These are phyloP conservation scores for Candida chilensis DNA, from an alignment of 805 yeast genomes.

Conservation along the genomic window DNA sequence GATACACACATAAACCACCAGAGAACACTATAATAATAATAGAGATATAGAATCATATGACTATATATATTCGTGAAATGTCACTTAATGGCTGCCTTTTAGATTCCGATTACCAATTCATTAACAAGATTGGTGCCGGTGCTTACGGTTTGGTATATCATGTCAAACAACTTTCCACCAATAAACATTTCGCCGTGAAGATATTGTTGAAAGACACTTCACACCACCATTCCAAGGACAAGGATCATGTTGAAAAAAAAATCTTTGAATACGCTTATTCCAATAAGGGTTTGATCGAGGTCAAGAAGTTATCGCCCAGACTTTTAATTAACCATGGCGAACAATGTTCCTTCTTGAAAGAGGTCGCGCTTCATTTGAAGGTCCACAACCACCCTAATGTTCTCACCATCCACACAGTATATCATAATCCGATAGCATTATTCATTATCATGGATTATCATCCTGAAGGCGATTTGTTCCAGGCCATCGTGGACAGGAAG, in stretches of 20 bases:
- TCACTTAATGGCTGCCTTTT: no score
- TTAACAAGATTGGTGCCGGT: slow-evolving; percentile 66
- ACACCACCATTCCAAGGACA: no score
- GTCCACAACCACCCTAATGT: slow-evolving; percentile 78
- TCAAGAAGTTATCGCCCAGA: no score
- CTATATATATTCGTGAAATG: no score
- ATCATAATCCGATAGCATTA: slow-evolving; percentile 47
- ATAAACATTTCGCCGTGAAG: slow-evolving; percentile 59
- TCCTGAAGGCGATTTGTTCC: slow-evolving; percentile 79
- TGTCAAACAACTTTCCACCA: slow-evolving; percentile 45
- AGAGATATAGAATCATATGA: no score
- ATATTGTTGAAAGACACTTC: slow-evolving; percentile 53
- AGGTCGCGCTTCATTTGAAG: slow-evolving; percentile 62
- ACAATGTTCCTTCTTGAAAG: slow-evolving; percentile 37
- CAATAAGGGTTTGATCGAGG: no score
- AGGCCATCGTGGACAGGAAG: slow-evolving; percentile 70
- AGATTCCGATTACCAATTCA: slow-evolving; percentile 30
- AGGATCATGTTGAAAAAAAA: slow-evolving; percentile 13
- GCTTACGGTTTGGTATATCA: slow-evolving; percentile 78
- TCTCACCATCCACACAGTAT: slow-evolving; percentile 64
- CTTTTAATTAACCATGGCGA: no score
- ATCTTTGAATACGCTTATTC: slow-evolving; percentile 11
- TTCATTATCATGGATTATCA: slow-evolving; percentile 82
- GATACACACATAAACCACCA: no score
- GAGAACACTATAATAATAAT: no score